Evolutionary conservation across 306 rosid genomes (phyloP).

Genomic region (Quercus ilex): DNA sequence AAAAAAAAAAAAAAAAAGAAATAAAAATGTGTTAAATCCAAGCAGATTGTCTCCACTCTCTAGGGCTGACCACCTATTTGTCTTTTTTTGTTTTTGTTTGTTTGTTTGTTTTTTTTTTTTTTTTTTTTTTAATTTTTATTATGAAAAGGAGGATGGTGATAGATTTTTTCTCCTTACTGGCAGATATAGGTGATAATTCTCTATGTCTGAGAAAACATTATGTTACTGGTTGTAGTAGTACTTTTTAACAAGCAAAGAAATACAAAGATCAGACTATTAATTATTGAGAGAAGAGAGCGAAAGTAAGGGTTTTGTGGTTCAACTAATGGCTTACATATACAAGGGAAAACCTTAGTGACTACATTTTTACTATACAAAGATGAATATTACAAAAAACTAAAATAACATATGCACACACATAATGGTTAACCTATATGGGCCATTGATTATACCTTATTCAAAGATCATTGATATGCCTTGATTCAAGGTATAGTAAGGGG

Average conservation of each 20-base stretch:
- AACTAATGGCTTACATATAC: too few species aligned
- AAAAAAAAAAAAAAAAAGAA: too few species aligned
- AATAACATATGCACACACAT: too few species aligned
- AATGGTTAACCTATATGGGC: too few species aligned
- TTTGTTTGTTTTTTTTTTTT: background rate
- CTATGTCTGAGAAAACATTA: background rate
- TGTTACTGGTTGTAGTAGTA: background rate
- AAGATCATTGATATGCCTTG: too few species aligned
- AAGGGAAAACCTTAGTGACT: too few species aligned
- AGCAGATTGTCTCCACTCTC: background rate
- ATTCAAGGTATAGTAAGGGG: too few species aligned
- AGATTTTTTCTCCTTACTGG: background rate
- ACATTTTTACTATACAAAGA: too few species aligned
- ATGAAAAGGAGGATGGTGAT: background rate
- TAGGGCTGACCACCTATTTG: background rate
- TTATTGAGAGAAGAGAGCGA: background rate
- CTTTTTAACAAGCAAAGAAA: background rate
- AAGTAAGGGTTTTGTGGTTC: too few species aligned
- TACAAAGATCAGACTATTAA: background rate
- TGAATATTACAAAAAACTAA: too few species aligned
- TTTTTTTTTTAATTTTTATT: background rate
- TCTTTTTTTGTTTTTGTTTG: background rate
- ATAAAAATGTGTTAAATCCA: background rate
- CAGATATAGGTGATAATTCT: background rate
- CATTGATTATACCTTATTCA: too few species aligned